Base-by-base conservation (phyloP, 371 early-diverging fungal genomes). In the Blakeslea trispora region DNA sequence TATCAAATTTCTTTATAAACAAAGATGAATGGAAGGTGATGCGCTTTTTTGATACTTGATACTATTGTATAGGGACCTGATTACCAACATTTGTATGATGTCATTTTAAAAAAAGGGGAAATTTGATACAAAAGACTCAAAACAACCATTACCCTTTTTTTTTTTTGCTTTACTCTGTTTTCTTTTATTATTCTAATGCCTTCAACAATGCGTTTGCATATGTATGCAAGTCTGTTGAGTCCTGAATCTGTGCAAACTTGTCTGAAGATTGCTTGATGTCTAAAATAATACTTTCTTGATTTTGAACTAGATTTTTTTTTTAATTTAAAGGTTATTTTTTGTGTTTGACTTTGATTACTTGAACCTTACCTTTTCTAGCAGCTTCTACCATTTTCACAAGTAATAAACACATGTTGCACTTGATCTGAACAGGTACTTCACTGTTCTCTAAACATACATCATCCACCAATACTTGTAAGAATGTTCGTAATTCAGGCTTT, bases 401-500 rank as follows among this genome's bases (percentile, higher is more conserved):
- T 14, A 85, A 66, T 14, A 78, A 50, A 57, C 81, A 82, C 15
- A 65, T 75, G 61, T 85, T 85, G 17, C 76, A 77, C 28, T 76
- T 68, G 34, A 83, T 71, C 59, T 85, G 74, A 46, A 75, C 69
- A 22, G 82, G 71, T 14, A 61, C 13, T 10, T 62, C 57, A 17
- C 19, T 56, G 4, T 50, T 45, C 11, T 64, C 40, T 9, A 24
- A 31, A 35, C 61, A 69, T n/a, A 63, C 50, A 34, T 55, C 63
- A 42, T 71, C 74, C 21, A 74, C 55, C 3, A 83, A 14, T 15
- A 75, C 73, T 42, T 77, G 73, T 17, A 85, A 45, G 35, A 83
- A 74, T 7, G 81, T 70, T 34, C 63, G 35, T 22, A 18, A 10
- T 42, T 62, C 57, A 22, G 46, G 52, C 15, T 56, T 51, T 37